Conservation (phyloP, 768 basidiomycete genomes). For the Auriscalpium vulgare region DNA sequence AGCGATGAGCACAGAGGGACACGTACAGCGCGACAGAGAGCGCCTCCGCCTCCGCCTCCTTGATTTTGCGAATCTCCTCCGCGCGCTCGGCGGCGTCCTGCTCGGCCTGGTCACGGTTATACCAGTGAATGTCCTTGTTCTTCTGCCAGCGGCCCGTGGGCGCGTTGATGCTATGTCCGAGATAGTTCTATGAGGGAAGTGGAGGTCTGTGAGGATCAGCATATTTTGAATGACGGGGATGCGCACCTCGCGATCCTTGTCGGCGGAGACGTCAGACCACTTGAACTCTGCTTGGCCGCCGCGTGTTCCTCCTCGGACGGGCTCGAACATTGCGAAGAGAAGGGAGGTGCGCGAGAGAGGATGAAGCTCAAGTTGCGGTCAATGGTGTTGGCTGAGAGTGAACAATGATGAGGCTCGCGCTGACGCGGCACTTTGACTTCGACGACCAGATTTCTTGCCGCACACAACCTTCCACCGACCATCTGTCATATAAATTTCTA, state of each 20-base stretch:
- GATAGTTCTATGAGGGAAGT: slow-evolving; percentile 60
- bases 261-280: slow-evolving; percentile 84
- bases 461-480: no score
- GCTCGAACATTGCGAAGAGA: slow-evolving; percentile 58
- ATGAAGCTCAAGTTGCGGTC: not conserved
- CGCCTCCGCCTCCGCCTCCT: slow-evolving; percentile 87
- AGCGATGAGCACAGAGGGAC: not conserved
- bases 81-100: slow-evolving; percentile 29
- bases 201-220: no score
- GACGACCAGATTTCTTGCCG: no score
- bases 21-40: slow-evolving; percentile 71
- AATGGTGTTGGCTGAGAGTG: not conserved
- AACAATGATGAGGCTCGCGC: no score
- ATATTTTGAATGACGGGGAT: no score
- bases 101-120: slow-evolving; percentile 56
- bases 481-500: no score
- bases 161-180: slow-evolving; percentile 91
- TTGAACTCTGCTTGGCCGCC: slow-evolving; percentile 91
- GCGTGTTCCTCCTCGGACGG: slow-evolving; percentile 80
- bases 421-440: no score
- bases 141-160: slow-evolving; percentile 97
- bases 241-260: slow-evolving; percentile 85
- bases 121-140: slow-evolving; percentile 97
- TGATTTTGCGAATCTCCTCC: slow-evolving; percentile 76
- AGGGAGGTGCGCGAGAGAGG: not conserved